Evolutionary conservation across 306 rosid genomes (phyloP).

Genomic region (Purshia tridentata): DNA sequence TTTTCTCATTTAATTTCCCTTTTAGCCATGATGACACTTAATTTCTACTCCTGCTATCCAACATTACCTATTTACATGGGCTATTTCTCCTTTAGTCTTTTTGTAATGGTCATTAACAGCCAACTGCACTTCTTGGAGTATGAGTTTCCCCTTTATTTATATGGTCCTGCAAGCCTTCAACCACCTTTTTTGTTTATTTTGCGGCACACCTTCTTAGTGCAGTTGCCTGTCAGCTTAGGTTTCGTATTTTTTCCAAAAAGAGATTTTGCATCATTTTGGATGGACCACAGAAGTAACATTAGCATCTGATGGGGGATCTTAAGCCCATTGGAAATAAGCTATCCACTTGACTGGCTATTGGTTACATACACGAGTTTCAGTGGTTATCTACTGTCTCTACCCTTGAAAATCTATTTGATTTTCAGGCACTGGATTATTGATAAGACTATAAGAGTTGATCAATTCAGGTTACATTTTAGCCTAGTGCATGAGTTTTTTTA

Average conservation of each 20-base stretch:
- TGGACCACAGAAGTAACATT: background rate
- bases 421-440: background rate
- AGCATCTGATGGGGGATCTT: background rate
- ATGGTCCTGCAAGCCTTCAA: constrained; percentile 2
- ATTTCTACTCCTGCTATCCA: background rate
- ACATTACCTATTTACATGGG: background rate
- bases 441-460: background rate
- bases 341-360: background rate
- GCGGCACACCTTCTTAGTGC: background rate
- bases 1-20: background rate
- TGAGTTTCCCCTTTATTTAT: background rate
- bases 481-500: background rate
- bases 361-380: background rate
- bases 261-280: background rate
- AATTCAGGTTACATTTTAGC: background rate
- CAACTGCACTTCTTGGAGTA: background rate
- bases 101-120: background rate
- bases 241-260: background rate
- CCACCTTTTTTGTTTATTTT: background rate
- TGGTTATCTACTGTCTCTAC: background rate
- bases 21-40: background rate
- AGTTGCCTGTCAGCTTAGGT: background rate
- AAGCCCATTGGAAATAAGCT: background rate
- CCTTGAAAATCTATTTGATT: background rate
- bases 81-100: background rate